phyloP scores from a whole-genome alignment of 2,329 filamentous ascomycete genomes.

The Trichocomaceae sp. region DNA sequence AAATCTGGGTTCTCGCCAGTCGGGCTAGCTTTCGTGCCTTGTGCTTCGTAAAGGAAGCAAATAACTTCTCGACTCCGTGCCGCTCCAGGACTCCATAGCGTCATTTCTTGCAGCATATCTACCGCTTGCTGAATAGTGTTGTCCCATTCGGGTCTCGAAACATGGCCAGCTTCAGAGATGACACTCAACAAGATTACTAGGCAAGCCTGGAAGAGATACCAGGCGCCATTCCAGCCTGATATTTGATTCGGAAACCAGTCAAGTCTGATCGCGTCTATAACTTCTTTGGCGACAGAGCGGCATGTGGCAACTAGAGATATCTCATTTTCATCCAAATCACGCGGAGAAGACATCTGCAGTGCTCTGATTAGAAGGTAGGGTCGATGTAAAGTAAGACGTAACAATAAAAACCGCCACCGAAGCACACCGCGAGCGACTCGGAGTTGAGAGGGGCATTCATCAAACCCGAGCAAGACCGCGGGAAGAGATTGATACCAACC shows the following conservation, averaged over 20 bases:
- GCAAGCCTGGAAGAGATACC: conserved; percentile 18
- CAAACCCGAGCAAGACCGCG: background rate
- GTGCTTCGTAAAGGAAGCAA: conserved; percentile 1
- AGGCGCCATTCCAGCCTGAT: conserved; percentile 14
- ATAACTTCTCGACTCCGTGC: background rate
- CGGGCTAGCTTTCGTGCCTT: background rate
- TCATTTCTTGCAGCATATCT: background rate
- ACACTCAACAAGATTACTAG: conserved; percentile 15
- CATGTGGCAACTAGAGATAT: conserved; percentile 5
- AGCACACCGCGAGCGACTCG: conserved; percentile 12
- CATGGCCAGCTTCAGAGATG: background rate
- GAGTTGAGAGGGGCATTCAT: conserved; percentile 1
- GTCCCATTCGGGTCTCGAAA: background rate
- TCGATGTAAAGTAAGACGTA: conserved; percentile 18
- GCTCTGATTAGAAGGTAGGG: conserved; percentile 14
- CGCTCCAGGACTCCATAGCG: background rate
- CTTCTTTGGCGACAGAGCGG: conserved; percentile 8
- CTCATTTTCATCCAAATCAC: conserved; percentile 4
- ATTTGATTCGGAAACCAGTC: conserved; percentile 14
- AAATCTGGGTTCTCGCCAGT: background rate
- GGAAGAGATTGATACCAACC: conserved; percentile 5
- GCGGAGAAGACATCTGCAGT: conserved; percentile 5
- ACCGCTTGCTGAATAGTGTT: background rate
- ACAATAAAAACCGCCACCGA: conserved; percentile 19
- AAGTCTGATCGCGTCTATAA: conserved; percentile 3